Base-by-base conservation (phyloP, 2,329 filamentous ascomycete genomes). In the Colletotrichum sp. region DNA sequence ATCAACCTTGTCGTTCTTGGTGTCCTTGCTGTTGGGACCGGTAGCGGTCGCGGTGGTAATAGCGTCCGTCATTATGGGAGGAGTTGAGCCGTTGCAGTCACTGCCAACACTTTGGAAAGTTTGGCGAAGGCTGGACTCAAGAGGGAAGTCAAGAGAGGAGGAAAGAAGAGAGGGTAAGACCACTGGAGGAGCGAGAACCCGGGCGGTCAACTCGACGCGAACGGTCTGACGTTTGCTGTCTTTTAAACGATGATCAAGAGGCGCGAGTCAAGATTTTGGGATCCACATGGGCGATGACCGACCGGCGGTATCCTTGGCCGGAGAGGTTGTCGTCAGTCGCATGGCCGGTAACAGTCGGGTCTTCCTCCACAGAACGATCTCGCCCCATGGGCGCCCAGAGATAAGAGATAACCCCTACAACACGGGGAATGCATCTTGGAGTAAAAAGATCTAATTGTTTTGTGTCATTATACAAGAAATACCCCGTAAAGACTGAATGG, bases 381-480 rank as follows among this genome's bases (percentile, higher is more conserved):
- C 71, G 64, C 70, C 73, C 70, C 74, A 69, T 68, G 74, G 74
- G 74, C 70, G 49, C 57, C 39, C 10, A 74, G 34, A 74, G 74
- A 76, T 76, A 76, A 68, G 70, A 69, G n/a, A 65, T 30, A 26
- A 34, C 57, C 28, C 59, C 36, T 68, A 64, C 62, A 76, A 69
- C 30, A 74, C 74, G 70, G 74, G 69, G 71, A 60, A 65, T 16
- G 32, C 32, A 65, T 34, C 44, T 39, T 39, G 13, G 49, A 30
- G 70, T 60, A 69, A 65, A 74, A 65, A 63, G 44, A 69, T 76
- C 64, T 76, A 76, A 76, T 76, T 68, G 74, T 60, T 73, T 74
- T 74, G 30, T 76, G 74, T 76, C 70, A 76, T 49, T 60, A 9
- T 21, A 55, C 18, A 34, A 30, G n/a, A 66, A 67, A 18, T 24